Percentiles rank a stretch among this genome's conserved stretches.
Conservation (phyloP, 192 early-diverging fungal genomes). For the Rhizoclosmatium sp. region DNA sequence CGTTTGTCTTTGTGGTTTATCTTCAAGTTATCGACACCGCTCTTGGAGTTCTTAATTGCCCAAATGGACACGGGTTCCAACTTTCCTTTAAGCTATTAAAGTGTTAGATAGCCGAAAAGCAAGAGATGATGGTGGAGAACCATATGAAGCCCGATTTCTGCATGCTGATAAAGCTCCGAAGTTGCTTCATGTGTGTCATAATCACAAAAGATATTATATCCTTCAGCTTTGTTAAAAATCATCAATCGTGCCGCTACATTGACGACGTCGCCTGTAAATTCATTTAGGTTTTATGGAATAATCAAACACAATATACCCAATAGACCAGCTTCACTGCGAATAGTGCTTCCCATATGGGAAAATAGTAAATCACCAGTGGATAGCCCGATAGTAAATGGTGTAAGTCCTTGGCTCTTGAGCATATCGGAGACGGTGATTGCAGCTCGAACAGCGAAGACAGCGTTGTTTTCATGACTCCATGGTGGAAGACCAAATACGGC, state of each 20-base stretch:
- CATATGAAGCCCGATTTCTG: slow-evolving; percentile 39
- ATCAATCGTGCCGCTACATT: slow-evolving; percentile 42
- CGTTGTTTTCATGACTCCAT: slow-evolving; percentile 47
- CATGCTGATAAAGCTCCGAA: slow-evolving; percentile 32
- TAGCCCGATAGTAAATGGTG: slow-evolving; percentile 36
- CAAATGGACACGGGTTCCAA: slow-evolving; percentile 40
- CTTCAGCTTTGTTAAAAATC: slow-evolving; percentile 30
- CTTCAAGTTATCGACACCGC: slow-evolving; percentile 33
- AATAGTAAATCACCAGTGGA: slow-evolving; percentile 44
- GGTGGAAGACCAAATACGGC: slow-evolving; percentile 44
- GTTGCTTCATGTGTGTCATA: slow-evolving; percentile 39
- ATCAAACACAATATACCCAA: slow-evolving; percentile 23
- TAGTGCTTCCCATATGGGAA: slow-evolving; percentile 38
- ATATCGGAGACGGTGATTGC: slow-evolving; percentile 27
- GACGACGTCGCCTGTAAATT: slow-evolving; percentile 36
- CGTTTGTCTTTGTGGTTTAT: slow-evolving; percentile 28
- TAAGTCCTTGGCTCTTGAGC: slow-evolving; percentile 20
- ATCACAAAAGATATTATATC: slow-evolving; percentile 41
- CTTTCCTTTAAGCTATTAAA: slow-evolving; percentile 38
- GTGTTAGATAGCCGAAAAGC: background rate
- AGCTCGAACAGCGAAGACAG: slow-evolving; percentile 35
- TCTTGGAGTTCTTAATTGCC: slow-evolving; percentile 34
- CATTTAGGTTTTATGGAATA: background rate
- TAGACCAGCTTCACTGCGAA: slow-evolving; percentile 45
- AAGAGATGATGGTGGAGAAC: background rate